A percentile compares a stretch with the other conserved stretches of the same genome.
Evolutionary conservation across 1,284 basidiomycete species (phyloP).

Genomic region (Rhodotorula sp.): DNA sequence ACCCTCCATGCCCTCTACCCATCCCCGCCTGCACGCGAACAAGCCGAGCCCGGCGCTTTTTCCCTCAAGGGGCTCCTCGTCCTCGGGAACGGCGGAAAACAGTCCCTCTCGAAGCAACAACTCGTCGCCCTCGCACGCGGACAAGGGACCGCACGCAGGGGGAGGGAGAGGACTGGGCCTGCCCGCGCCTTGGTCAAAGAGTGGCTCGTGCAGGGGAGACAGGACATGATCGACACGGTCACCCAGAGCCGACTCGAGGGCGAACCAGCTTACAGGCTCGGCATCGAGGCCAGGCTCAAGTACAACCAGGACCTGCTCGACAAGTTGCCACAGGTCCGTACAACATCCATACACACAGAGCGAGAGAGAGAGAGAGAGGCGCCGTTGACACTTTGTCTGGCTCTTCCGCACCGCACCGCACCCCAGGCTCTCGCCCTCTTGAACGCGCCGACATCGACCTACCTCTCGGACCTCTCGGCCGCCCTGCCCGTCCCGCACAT

Average conservation of each 20-base stretch:
- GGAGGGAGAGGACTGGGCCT: constrained; percentile 26
- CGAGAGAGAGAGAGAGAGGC: too few relatives aligned
- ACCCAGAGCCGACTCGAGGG: constrained; percentile 1
- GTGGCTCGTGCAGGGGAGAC: constrained; percentile 29
- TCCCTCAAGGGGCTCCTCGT: constrained; percentile 14
- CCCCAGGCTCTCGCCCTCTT: constrained; percentile 35
- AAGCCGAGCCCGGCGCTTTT: not conserved
- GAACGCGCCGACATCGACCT: constrained; percentile 21
- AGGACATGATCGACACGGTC: constrained; percentile 16
- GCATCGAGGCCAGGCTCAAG: constrained; percentile 21
- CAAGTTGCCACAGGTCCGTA: constrained; percentile 22
- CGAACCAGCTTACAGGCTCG: constrained; percentile 11
- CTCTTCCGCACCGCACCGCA: too few relatives aligned
- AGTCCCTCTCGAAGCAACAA: constrained; percentile 19
- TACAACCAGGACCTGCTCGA: constrained; percentile 29
- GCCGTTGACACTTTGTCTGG: too few relatives aligned
- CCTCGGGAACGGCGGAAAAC: constrained; percentile 15
- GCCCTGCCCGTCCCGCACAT: constrained; percentile 26
- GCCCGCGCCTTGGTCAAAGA: constrained; percentile 29
- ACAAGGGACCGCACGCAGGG: not conserved
- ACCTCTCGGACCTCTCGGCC: constrained; percentile 17
- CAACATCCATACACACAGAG: not conserved
- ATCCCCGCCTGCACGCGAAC: constrained; percentile 19
- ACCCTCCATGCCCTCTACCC: constrained; percentile 36
- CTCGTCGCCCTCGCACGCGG: constrained; percentile 29